A percentile compares a stretch with the other conserved stretches of the same genome.
These are phyloP conservation scores for Geranomyces michiganensis DNA, from an alignment of 192 early-diverging fungal genomes.

Conservation along the genomic window DNA sequence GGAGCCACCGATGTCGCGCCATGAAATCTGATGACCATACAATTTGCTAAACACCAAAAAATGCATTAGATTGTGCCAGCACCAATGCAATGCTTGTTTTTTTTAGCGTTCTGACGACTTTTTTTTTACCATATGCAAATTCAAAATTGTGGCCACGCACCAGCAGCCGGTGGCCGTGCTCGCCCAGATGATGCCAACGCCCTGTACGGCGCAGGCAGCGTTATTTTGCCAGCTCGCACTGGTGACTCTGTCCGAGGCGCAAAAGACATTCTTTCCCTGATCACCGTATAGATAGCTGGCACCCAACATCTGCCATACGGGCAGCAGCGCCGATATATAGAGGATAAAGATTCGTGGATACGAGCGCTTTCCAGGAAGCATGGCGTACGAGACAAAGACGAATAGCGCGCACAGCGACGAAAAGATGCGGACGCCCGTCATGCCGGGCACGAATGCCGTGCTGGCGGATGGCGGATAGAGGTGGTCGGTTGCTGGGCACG, in stretches of 20 bases:
- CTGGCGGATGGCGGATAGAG: constrained; percentile 19
- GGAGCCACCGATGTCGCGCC: constrained; percentile 4
- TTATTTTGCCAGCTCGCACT: not conserved
- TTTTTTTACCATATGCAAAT: constrained; percentile 30
- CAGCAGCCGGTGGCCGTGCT: constrained; percentile 4
- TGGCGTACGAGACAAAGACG: constrained; percentile 31
- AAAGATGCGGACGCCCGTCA: constrained; percentile 16
- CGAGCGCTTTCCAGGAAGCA: constrained; percentile 32
- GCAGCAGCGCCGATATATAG: constrained; percentile 5
- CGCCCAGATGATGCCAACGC: constrained; percentile 9
- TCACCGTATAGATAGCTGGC: not conserved
- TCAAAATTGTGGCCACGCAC: constrained; percentile 15
- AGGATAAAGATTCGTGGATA: constrained; percentile 26
- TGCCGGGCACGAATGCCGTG: not conserved
- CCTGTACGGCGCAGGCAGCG: constrained; percentile 20
- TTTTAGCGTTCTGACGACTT: no score
- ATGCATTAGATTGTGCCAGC: no score
- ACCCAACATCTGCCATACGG: constrained; percentile 15
- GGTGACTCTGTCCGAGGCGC: constrained; percentile 19
- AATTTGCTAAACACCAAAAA: constrained; percentile 18
- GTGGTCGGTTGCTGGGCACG: constrained; percentile 22
- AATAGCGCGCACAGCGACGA: constrained; percentile 6
- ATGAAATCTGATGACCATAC: constrained; percentile 15
- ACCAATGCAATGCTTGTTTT: no score
- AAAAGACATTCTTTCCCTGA: constrained; percentile 18